Evolutionary conservation across 805 yeast genomes (phyloP).

Genomic region (Danielia reshetovae): DNA sequence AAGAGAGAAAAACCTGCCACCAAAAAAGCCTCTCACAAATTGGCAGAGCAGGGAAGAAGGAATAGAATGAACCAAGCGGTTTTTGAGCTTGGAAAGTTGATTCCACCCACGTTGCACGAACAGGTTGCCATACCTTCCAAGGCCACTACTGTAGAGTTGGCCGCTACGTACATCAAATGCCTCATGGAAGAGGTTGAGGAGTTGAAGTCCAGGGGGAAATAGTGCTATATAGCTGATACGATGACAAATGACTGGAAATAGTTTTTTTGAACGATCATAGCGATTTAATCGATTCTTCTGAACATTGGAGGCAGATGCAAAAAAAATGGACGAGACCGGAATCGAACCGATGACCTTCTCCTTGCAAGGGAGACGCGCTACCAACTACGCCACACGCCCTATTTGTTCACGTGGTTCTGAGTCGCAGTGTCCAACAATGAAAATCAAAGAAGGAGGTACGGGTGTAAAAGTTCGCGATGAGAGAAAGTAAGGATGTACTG

Average conservation of each 20-base stretch:
- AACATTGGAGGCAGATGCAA: no score
- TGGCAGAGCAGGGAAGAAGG: constrained; percentile 95
- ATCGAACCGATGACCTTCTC: constrained; percentile 75
- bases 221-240: no score
- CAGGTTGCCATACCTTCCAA: constrained; percentile 71
- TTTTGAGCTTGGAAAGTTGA: constrained; percentile 61
- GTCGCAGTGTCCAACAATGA: no score
- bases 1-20: constrained; percentile 37
- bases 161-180: constrained; percentile 59
- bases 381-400: constrained; percentile 83
- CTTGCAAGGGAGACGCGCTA: constrained; percentile 82
- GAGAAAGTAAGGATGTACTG: background rate
- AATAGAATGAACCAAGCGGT: constrained; percentile 89
- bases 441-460: background rate
- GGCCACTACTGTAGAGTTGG: constrained; percentile 93
- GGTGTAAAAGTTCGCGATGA: background rate
- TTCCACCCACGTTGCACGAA: constrained; percentile 61
- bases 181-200: constrained; percentile 27
- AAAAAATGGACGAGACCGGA: constrained; percentile 66
- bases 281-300: no score
- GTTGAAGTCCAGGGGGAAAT: no score
- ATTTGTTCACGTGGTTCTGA: no score
- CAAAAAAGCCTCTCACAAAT: constrained; percentile 74
- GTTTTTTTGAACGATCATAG: no score
- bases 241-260: no score